Base-by-base conservation (phyloP, 768 basidiomycete genomes). In the Fibroporia radiculosa region DNA sequence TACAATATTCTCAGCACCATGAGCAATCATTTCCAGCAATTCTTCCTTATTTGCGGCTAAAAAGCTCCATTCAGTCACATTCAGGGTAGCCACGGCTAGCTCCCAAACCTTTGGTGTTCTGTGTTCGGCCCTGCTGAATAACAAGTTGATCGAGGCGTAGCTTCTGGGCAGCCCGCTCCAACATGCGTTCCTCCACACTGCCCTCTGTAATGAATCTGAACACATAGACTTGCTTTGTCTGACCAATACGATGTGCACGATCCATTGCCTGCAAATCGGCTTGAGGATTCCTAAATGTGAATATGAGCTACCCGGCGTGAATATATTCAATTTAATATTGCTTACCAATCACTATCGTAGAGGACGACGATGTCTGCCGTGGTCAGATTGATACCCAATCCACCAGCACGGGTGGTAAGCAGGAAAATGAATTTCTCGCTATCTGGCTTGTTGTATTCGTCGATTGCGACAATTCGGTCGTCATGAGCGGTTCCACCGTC, bases 221-320 rank as follows among this genome's bases (percentile, higher is more conserved):
- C 4, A 96, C 93, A 56, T 92, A 93, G 16, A 96, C 93, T 64
- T 97, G 93, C 66, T 95, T 97, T 35, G 89, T 95, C 66, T 97
- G 93, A 3, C 93, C 93, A 49, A 95, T 95, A 45, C 92, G 87
- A 67, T 95, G 93, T 0, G 93, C 93, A 46, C 92, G 87, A 59
- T 98, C 93, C 95, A 96, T 97, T 4, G 96, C 96, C 62, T 99
- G 96, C 36, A 99, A 66, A 69, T 99, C 96, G 2, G 95, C 96
- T 67, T 99, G 96, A 1, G 96, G 95, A 62, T 98, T 99, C 92
- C 86, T 91, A 52, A 10, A 12, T 4, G 33, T 16, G 11, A 27
- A 3, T 18, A 27, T 45, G 20, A 49, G 44, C 22, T 23, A 40
- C 26, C n/a, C 13, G 14, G 13, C 14, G 24, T 40, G 26, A 26